phyloP scores from a whole-genome alignment of 148 eudicot species.

The Linanthus parryae region DNA sequence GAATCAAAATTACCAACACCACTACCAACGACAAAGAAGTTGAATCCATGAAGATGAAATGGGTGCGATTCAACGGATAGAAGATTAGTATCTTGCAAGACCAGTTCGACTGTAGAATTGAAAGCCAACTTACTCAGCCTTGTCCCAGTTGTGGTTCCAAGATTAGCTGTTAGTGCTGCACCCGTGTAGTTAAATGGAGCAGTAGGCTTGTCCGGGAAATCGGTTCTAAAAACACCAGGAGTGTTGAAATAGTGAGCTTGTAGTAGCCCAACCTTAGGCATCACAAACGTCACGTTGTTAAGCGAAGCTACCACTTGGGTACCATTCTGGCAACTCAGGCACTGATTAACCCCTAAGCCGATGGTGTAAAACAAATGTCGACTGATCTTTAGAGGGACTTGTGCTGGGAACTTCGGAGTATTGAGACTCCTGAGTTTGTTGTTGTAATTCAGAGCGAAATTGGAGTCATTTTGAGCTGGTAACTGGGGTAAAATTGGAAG shows the following conservation, averaged over 20 bases:
- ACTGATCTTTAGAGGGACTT: constrained; percentile 38
- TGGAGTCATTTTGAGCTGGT: constrained; percentile 37
- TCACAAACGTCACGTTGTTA: constrained; percentile 51
- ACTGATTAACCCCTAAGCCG: constrained; percentile 34
- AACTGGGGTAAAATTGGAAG: constrained; percentile 37
- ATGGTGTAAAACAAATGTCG: constrained; percentile 36
- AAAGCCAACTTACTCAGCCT: constrained; percentile 34
- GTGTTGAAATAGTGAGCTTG: constrained; percentile 44
- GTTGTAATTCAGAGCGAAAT: constrained; percentile 27
- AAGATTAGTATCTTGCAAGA: constrained; percentile 53
- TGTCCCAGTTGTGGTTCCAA: constrained; percentile 30
- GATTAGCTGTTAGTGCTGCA: constrained; percentile 46
- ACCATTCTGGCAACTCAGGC: constrained; percentile 38
- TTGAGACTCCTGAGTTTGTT: constrained; percentile 39
- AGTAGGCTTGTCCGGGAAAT: constrained; percentile 39
- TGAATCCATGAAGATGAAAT: constrained; percentile 61
- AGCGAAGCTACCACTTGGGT: constrained; percentile 42
- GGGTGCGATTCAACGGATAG: constrained; percentile 58
- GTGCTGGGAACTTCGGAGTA: constrained; percentile 34
- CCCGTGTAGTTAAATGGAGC: constrained; percentile 42
- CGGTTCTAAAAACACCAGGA: constrained; percentile 27
- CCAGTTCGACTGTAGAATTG: constrained; percentile 49
- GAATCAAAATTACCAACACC: constrained; percentile 51
- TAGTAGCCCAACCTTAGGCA: constrained; percentile 45
- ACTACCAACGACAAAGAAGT: constrained; percentile 53